Evolutionary conservation across 768 basidiomycete species (phyloP), one percentile per base, ranked within the genome.

Genomic region (Paxillus ammoniavirescens): DNA sequence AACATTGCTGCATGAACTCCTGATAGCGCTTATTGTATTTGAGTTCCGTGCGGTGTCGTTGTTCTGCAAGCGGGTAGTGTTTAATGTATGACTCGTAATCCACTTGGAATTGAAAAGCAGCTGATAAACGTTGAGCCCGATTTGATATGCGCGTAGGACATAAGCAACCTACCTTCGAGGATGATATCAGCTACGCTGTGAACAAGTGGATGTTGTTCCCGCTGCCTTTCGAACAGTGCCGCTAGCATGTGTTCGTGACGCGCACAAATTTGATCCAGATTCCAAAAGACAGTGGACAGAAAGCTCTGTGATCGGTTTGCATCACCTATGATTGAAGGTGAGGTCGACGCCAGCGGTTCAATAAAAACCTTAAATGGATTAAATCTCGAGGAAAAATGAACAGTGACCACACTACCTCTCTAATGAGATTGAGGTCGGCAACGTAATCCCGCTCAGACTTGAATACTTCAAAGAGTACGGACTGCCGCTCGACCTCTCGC

Each of bases 361-460:
- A 94, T 79, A 67, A 87, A 97, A 4, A 93, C 80, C 87, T 91
- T 56, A 23, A 43, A 41, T 49, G 33, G 8, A 37, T 33, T 30
- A 55, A 23, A 58, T 55, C 42, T 8, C 26, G n/a, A 49, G 31
- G 26, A 36, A 54, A 28, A 50, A 7, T 46, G 33, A 8, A 51
- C 6, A 35, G 9, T 15, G 18, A 9, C 12, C n/a, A 42, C 55
- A 67, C 30, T 55, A 91, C 91, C 66, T 90, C 78, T 72, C 82
- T 71, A 58, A 89, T 72, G 53, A 85, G 68, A 63, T 84, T 78
- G 46, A 99, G 70, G 71, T 98, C 96, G 30, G 79, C 69, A 10
- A 93, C 87, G 66, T 97, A 98, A 55, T 93, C 87, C 57, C 85
- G 79, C 72, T 99, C 97, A 0, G 88, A 85, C 68, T 91, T 87